These are phyloP conservation scores for Amphicarpaea edgeworthii DNA, from an alignment of 306 rosid species.

Conservation along the genomic window DNA sequence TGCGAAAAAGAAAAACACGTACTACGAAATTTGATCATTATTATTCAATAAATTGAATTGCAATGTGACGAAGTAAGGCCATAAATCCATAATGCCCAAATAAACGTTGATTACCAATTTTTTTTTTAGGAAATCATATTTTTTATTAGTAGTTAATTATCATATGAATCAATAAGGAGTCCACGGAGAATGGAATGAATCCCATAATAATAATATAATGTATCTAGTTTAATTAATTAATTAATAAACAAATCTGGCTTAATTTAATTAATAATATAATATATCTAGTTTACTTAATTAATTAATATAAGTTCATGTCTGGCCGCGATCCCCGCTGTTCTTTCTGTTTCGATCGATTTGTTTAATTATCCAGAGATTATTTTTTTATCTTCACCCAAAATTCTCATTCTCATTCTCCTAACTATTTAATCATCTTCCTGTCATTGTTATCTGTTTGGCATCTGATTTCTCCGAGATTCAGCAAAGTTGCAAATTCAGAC, in stretches of 20 bases:
- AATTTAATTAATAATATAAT: too few species aligned
- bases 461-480: constrained; percentile 31
- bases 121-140: too few species aligned
- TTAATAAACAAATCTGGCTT: not conserved
- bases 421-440: not conserved
- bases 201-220: too few species aligned
- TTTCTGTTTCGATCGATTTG: not conserved
- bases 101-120: too few species aligned
- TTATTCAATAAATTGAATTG: not conserved
- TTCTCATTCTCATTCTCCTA: constrained; percentile 7
- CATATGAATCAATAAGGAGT: too few species aligned
- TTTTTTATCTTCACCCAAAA: constrained; percentile 8
- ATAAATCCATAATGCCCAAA: not conserved
- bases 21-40: not conserved
- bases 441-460: constrained; percentile 37
- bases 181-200: too few species aligned
- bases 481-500: constrained; percentile 3
- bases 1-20: not conserved
- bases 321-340: constrained; percentile 46
- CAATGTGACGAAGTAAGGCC: not conserved
- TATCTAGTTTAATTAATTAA: not conserved
- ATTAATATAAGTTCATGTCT: not conserved
- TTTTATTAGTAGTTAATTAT: too few species aligned
- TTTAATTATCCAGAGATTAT: not conserved
- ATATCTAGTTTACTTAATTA: not conserved